Conservation (phyloP, 495 filamentous ascomycete genomes). For the Astrothelium subdiscretum region DNA sequence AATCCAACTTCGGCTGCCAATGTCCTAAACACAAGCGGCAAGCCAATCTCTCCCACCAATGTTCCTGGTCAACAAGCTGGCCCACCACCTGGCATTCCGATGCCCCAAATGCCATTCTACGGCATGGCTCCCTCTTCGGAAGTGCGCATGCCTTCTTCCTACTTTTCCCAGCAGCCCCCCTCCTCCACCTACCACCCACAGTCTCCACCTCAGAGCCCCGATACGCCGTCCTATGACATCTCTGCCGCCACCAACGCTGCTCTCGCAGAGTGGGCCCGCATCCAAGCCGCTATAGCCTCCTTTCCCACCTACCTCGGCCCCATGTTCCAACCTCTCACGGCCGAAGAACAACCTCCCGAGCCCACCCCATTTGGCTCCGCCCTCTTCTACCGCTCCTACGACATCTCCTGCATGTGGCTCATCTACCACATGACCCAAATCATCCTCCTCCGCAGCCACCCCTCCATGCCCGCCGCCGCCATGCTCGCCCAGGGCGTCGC, state of each 20-base stretch:
- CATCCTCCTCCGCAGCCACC: slow-evolving; percentile 64
- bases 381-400: slow-evolving; percentile 71
- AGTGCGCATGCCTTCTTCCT: slow-evolving; percentile 42
- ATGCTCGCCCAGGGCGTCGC: slow-evolving; percentile 71
- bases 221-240: slow-evolving; percentile 4
- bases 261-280: slow-evolving; percentile 66
- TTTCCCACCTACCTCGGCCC: slow-evolving; percentile 56
- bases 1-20: slow-evolving; percentile 6
- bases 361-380: slow-evolving; percentile 72
- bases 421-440: slow-evolving; percentile 76
- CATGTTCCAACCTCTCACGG: slow-evolving; percentile 65
- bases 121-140: slow-evolving; percentile 52
- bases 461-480: slow-evolving; percentile 81
- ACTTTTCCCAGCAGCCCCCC: neutral
- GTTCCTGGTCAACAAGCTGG: slow-evolving; percentile 10
- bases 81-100: slow-evolving; percentile 4
- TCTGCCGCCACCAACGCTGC: slow-evolving; percentile 49
- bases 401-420: slow-evolving; percentile 74
- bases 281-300: slow-evolving; percentile 54
- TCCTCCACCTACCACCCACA: slow-evolving; percentile 2
- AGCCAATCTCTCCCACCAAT: slow-evolving; percentile 8
- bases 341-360: slow-evolving; percentile 53
- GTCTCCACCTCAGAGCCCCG: neutral
- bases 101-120: slow-evolving; percentile 32
- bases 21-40: slow-evolving; percentile 1